Conservation (phyloP, 805 yeast species). For the Brettanomyces naardenensis region DNA sequence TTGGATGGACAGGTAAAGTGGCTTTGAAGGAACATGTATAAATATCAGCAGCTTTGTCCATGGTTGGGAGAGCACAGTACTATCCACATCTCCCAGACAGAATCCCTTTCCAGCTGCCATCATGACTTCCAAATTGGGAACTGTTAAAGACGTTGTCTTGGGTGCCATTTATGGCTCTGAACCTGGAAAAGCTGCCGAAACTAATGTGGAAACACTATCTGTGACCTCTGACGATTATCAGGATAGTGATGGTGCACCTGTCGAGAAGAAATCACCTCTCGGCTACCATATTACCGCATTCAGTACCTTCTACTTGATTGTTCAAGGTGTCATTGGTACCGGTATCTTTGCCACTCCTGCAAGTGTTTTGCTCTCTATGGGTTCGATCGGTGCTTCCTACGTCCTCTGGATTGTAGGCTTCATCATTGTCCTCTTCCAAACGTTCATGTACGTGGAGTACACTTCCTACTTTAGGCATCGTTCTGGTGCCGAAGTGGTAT, state of each 20-base stretch:
- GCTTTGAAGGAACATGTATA: no score
- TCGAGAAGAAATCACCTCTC: slow-evolving; percentile 27
- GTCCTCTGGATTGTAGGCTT: slow-evolving; percentile 36
- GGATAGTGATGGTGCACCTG: slow-evolving; percentile 30
- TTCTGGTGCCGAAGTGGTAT: slow-evolving; percentile 84
- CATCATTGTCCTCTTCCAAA: slow-evolving; percentile 29
- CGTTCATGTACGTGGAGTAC: slow-evolving; percentile 33
- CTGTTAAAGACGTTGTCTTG: neutral
- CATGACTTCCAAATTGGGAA: no score
- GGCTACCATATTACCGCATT: slow-evolving; percentile 29
- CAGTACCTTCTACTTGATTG: slow-evolving; percentile 51
- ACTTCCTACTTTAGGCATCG: slow-evolving; percentile 38
- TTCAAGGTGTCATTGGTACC: slow-evolving; percentile 68
- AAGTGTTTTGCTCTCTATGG: slow-evolving; percentile 39
- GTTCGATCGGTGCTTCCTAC: slow-evolving; percentile 36
- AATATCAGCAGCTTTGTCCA: no score
- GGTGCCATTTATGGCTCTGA: neutral
- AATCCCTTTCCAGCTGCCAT: no score
- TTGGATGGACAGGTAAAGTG: no score
- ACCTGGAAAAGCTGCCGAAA: neutral
- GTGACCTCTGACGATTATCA: neutral
- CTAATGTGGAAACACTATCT: neutral
- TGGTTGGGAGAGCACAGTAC: no score
- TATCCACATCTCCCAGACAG: no score
- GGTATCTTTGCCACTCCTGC: slow-evolving; percentile 72